Base-by-base conservation (phyloP, 164 flowering plant species). In the Chimonanthus salicifolius region DNA sequence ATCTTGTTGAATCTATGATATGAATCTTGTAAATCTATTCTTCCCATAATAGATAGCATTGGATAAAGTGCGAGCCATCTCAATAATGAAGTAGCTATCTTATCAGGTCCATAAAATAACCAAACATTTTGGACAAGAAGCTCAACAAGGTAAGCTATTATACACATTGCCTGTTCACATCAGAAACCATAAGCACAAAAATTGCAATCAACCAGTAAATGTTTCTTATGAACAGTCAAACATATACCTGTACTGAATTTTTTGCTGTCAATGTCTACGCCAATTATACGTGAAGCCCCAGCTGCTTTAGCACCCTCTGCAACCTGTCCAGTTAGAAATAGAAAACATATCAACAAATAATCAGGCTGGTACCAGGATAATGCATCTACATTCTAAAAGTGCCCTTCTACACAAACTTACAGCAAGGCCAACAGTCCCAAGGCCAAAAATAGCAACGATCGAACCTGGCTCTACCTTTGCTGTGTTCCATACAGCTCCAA, bases 401-500 rank as follows among this genome's bases (percentile, higher is more conserved):
- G 47, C 49, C 67, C 1, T n/a, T 68, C 48, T 3, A 5, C 62
- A 47, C 69, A 33, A 69, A 79, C 98, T 85, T 84, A 94, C 99
- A 4, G 99, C 99, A 82, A 96, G 97, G 69, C 99, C 99, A 75
- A 96, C 93, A 75, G 97, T 94, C 51, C 99, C 99, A 78, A 96
- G 97, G 70, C 99, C 99, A 88, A 96, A 96, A 75, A 96, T 62
- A 75, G 99, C 99, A 81, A 96, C 97, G 76, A 71, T 92, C 6
- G 99, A 94, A 76, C 98, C 98, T 69, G 95, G 74, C 76, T 96
- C 99, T 16, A 96, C 99, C 84, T 96, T 96, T 75, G 99, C 99
- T 16, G 99, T 94, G 85, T 94, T 96, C 99, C 99, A 96, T 77
- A 92, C 99, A 66, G 99, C 99, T 81, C 99, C 99, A 79, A 96